Conservation (phyloP, 345 rosid species). For the Combretum micranthum region DNA sequence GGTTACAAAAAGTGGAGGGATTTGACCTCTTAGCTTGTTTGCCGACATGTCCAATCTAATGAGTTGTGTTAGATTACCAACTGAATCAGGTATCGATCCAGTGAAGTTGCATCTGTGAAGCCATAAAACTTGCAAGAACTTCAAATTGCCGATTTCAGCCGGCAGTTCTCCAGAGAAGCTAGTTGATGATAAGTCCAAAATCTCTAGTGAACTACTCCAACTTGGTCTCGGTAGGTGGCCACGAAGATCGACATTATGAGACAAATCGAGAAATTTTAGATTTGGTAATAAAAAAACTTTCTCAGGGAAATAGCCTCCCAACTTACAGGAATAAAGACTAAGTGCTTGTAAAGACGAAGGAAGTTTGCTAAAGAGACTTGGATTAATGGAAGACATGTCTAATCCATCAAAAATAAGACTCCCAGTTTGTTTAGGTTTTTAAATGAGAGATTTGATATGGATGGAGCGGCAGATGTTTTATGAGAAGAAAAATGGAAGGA, state of each 20-base stretch:
- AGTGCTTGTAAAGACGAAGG: slow-evolving; percentile 1
- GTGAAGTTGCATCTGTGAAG: not conserved
- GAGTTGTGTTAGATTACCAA: slow-evolving; percentile 19
- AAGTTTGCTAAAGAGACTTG: not conserved
- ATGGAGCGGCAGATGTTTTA: not conserved
- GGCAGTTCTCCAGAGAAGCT: slow-evolving; percentile 16
- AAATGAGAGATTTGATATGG: not conserved
- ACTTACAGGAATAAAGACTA: not conserved
- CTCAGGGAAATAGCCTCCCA: not conserved
- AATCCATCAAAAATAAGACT: not conserved
- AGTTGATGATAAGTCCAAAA: not conserved
- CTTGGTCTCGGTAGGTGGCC: slow-evolving; percentile 9
- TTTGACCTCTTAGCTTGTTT: not conserved
- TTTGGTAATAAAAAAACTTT: not conserved
- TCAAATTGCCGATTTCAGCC: slow-evolving; percentile 11
- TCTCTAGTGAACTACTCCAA: slow-evolving; percentile 3
- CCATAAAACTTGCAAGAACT: slow-evolving; percentile 1
- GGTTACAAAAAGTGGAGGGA: not conserved
- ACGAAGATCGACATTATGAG: not conserved
- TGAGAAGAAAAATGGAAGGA: slow-evolving; percentile 7
- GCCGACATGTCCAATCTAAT: not conserved
- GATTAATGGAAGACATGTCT: slow-evolving; percentile 2
- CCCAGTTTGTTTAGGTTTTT: not conserved
- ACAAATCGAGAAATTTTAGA: not conserved
- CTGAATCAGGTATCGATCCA: slow-evolving; percentile 20